Conservation (phyloP, 164 flowering plant species). For the Hamamelis virginiana region DNA sequence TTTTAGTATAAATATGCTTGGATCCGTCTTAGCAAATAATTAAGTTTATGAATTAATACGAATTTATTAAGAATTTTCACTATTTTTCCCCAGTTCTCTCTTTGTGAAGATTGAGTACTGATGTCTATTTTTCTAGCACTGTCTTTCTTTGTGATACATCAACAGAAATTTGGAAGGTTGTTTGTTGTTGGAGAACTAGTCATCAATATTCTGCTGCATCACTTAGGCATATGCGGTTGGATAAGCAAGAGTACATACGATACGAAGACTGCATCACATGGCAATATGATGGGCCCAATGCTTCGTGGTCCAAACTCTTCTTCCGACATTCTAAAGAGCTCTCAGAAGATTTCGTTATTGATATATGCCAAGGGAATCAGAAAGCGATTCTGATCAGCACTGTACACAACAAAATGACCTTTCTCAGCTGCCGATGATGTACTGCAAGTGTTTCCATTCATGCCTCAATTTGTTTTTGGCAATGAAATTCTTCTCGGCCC, state of each 20-base stretch:
- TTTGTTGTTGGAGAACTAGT: no score
- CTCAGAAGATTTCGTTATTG: background rate
- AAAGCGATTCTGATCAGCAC: background rate
- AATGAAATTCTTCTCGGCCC: background rate
- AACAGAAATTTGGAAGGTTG: no score
- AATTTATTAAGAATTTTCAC: no score
- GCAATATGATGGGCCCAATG: constrained; percentile 6
- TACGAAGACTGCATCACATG: constrained; percentile 4
- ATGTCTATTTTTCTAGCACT: no score
- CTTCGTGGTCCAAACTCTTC: constrained; percentile 7
- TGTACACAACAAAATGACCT: constrained; percentile 12
- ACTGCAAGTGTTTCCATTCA: background rate
- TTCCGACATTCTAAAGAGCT: constrained; percentile 2
- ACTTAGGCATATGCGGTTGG: background rate
- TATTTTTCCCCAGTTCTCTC: no score
- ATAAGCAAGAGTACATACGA: background rate
- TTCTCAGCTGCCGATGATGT: background rate
- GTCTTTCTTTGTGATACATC: no score
- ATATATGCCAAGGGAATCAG: constrained; percentile 1
- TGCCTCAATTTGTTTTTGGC: background rate
- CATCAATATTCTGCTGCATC: no score
- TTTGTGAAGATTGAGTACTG: no score
- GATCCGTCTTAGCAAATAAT: no score
- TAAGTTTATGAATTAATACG: no score
- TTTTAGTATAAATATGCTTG: no score